Percentiles rank a stretch among this genome's conserved stretches.
These are phyloP conservation scores for Musa beccarii DNA, from an alignment of 176 grass and related monocot genomes.

Conservation along the genomic window DNA sequence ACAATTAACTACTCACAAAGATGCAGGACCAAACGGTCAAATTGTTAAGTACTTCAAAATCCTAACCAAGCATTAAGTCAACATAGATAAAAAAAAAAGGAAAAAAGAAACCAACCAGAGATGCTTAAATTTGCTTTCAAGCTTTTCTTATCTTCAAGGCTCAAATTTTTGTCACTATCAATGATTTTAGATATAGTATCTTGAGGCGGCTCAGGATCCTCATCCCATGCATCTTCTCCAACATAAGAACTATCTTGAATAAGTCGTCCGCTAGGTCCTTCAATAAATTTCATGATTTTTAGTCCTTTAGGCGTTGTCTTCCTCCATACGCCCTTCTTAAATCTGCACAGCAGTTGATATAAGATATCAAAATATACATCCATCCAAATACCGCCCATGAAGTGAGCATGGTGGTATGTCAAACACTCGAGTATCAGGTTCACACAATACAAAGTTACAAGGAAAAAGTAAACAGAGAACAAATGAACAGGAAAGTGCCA, in stretches of 20 bases:
- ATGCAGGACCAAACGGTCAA: too few species aligned
- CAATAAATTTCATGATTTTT: conserved; percentile 32
- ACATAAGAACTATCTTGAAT: conserved; percentile 32
- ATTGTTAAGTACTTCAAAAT: too few species aligned
- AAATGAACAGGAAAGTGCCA: too few species aligned
- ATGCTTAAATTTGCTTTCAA: conserved; percentile 13
- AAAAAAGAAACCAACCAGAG: conserved; percentile 1
- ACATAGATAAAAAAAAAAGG: not conserved
- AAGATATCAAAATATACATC: not conserved
- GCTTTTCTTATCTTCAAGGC: conserved; percentile 21
- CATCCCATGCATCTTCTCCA: conserved; percentile 32
- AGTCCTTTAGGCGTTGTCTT: conserved; percentile 33
- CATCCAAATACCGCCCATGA: not conserved
- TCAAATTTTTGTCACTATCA: conserved; percentile 19
- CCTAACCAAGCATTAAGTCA: not conserved
- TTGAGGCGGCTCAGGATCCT: conserved; percentile 13
- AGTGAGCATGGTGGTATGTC: not conserved
- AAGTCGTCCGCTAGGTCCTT: conserved; percentile 21
- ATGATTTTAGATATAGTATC: conserved; percentile 14
- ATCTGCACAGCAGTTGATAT: not conserved
- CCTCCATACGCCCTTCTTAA: conserved; percentile 30
- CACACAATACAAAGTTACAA: too few species aligned
- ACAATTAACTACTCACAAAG: too few species aligned
- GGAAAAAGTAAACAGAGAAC: too few species aligned
- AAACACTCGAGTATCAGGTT: not conserved